phyloP scores from a whole-genome alignment of 768 basidiomycete species.

The Kwoniella botswanensis region DNA sequence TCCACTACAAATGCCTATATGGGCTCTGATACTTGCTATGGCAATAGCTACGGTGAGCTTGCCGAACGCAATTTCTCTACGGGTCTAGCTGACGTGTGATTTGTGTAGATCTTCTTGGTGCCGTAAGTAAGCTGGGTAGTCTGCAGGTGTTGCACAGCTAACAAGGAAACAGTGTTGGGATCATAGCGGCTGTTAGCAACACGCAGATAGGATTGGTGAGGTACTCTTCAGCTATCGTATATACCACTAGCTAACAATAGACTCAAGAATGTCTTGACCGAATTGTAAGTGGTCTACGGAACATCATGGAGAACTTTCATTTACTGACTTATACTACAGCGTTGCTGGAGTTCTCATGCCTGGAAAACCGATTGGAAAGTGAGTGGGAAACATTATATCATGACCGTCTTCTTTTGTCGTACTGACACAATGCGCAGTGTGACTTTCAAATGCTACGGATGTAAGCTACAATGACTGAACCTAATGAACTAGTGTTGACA shows the following conservation, averaged over 20 bases:
- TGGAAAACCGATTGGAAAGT: constrained; percentile 58
- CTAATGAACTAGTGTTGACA: not conserved
- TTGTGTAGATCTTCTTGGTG: constrained; percentile 48
- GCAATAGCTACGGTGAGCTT: constrained; percentile 49
- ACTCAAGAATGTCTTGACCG: constrained; percentile 57
- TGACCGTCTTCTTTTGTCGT: not conserved
- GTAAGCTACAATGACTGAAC: constrained; percentile 26
- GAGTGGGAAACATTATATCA: constrained; percentile 23
- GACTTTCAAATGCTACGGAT: constrained; percentile 56
- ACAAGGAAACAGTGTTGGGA: constrained; percentile 39
- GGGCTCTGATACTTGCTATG: constrained; percentile 55
- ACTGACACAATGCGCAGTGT: constrained; percentile 37
- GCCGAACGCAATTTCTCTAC: not conserved
- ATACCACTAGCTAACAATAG: too few relatives aligned
- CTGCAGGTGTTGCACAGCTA: not conserved
- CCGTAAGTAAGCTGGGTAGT: constrained; percentile 36
- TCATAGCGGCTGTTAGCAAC: constrained; percentile 57
- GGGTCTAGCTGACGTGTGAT: not conserved
- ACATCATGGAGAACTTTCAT: not conserved
- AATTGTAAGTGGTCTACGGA: constrained; percentile 48
- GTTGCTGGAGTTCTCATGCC: constrained; percentile 57
- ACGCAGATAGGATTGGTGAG: constrained; percentile 57
- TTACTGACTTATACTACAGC: constrained; percentile 28
- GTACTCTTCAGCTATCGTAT: not conserved
- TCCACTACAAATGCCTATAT: constrained; percentile 57